phyloP scores from a whole-genome alignment of 129 eudicot genomes.

The Mikania micrantha region DNA sequence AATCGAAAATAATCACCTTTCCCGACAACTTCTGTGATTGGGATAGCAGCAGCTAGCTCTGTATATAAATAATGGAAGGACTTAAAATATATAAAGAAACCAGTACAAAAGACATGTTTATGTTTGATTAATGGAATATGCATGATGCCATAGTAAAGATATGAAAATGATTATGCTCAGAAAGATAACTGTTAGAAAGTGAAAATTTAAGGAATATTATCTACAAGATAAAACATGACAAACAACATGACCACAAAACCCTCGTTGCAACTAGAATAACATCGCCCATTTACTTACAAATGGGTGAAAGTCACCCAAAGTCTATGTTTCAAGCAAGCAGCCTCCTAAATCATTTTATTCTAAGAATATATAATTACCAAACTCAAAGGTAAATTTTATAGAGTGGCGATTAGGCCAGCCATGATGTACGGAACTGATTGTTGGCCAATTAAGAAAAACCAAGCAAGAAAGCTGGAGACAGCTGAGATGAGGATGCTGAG shows the following conservation, averaged over 20 bases:
- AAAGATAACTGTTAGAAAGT: neutral
- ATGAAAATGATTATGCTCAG: neutral
- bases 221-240: neutral
- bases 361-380: neutral
- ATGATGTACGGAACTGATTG: too few species aligned
- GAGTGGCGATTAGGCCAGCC: too few species aligned
- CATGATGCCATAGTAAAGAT: neutral
- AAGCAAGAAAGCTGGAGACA: too few species aligned
- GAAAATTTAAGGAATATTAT: neutral
- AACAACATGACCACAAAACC: neutral
- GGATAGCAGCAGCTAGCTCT: conserved; percentile 90
- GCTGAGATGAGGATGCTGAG: too few species aligned
- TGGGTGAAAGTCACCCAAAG: neutral
- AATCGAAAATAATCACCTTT: conserved; percentile 95
- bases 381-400: too few species aligned
- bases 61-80: conserved; percentile 15
- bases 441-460: too few species aligned
- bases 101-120: neutral
- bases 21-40: conserved; percentile 76
- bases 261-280: neutral
- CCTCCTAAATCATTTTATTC: neutral
- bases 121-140: neutral
- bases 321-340: neutral
- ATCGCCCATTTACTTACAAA: neutral
- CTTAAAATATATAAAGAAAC: neutral